Base-by-base conservation (phyloP, 345 rosid species). In the Toxicodendron radicans region DNA sequence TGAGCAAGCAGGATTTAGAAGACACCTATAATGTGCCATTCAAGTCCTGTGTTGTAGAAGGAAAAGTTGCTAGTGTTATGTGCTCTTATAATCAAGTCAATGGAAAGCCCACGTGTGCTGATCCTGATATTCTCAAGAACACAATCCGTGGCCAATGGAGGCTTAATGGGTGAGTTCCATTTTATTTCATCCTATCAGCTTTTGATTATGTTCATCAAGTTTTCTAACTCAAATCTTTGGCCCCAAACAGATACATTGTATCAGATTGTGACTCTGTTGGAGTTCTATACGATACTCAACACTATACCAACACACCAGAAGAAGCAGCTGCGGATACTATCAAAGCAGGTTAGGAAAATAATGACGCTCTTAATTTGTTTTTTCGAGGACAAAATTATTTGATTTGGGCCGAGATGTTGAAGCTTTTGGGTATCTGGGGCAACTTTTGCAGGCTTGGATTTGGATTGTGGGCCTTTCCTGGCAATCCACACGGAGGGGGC, bases 81-180 rank as follows among this genome's bases (percentile, higher is more conserved):
- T 95, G 99, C 75, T 95, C 99, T 27, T 95, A 95, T 79, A 93
- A 95, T 74, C 99, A 91, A 82, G 98, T 95, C 9, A 95, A 93
- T 14, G 99, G 99, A 20, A 87, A 88, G 67, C 99, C 99, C 16
- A 89, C 99, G 1, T 95, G 99, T 73, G 99, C 99, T 10, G 99
- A 95, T 59, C 87, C 88, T 54, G 72, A 80, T 74, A 91, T 95
- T 23, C 92, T 95, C 41, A 90, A 85, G 71, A 76, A 78, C 81
- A 95, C 94, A 3, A 89, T 95, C 78, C 92, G 98, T 6, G 97
- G 96, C n/a, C 82, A 91, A 72, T 95, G 99, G 99, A 75, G 58
- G 2, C 99, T 95, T 58, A 74, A 88, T 1, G 99, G 99, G 97
- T 92, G 64, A 75, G 81, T 78, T 24, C 20, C 16, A 4, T 46